phyloP scores from a whole-genome alignment of 805 yeast species.

The Ogataea polymorpha region DNA sequence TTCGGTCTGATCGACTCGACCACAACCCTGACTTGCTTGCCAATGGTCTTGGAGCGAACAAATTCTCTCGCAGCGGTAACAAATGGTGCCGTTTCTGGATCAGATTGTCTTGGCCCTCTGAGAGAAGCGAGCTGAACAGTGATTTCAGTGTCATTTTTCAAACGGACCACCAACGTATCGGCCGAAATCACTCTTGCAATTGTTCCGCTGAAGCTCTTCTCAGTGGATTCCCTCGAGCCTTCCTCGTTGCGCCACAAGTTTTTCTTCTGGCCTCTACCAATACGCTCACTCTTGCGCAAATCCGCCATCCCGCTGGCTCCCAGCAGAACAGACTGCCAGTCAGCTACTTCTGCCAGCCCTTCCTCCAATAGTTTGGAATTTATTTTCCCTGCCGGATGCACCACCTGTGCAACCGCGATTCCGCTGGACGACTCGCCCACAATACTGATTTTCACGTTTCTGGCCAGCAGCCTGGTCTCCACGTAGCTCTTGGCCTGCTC shows the following conservation, averaged over 20 bases:
- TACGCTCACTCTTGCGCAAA: conserved; percentile 62
- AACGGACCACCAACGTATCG: conserved; percentile 60
- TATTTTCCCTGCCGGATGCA: conserved; percentile 77
- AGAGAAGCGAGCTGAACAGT: conserved; percentile 76
- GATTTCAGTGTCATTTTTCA: conserved; percentile 48
- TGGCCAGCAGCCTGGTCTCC: conserved; percentile 59
- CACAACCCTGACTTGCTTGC: conserved; percentile 59
- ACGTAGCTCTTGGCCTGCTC: conserved; percentile 64
- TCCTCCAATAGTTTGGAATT: conserved; percentile 61
- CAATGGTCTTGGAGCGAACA: conserved; percentile 64
- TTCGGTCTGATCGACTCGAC: conserved; percentile 65
- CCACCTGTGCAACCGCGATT: conserved; percentile 53
- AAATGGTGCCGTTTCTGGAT: conserved; percentile 52
- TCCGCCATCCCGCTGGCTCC: conserved; percentile 63
- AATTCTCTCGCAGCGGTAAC: conserved; percentile 71
- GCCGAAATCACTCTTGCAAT: conserved; percentile 63
- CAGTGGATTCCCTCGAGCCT: conserved; percentile 36
- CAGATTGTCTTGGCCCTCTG: conserved; percentile 69
- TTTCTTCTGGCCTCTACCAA: conserved; percentile 53
- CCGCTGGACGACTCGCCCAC: conserved; percentile 64
- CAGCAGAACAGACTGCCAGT: conserved; percentile 71
- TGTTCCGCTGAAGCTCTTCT: conserved; percentile 49
- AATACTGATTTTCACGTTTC: conserved; percentile 53
- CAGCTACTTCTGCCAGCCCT: conserved; percentile 74
- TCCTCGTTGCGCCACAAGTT: conserved; percentile 50